Evolutionary conservation across 1,139 yeast species (phyloP).

Genomic region (Diutina sp.): DNA sequence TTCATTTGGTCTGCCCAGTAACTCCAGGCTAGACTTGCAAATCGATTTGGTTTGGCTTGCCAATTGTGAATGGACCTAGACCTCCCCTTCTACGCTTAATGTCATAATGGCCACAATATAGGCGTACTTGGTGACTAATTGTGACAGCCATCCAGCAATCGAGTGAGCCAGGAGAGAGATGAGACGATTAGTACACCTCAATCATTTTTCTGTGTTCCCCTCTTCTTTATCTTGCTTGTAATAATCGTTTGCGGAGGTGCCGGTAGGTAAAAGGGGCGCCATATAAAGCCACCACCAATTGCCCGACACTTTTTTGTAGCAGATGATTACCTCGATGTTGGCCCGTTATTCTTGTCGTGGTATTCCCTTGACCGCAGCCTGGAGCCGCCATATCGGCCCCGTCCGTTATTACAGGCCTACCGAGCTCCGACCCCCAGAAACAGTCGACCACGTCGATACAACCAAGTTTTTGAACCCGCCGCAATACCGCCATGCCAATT

Average conservation of each 20-base stretch:
- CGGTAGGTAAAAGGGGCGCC: neutral
- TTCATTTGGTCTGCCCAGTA: too few relatives aligned
- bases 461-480: constrained; percentile 21
- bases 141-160: neutral
- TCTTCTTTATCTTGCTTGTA: neutral
- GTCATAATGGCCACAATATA: too few relatives aligned
- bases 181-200: neutral
- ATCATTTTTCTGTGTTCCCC: neutral
- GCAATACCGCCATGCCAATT: constrained; percentile 45
- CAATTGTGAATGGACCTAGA: too few relatives aligned
- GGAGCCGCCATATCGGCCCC: neutral
- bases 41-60: too few relatives aligned
- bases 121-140: too few relatives aligned
- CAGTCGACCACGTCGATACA: neutral
- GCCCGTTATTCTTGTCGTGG: neutral
- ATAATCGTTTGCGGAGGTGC: neutral
- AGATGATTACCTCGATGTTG: neutral
- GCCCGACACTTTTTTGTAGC: neutral
- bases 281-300: neutral
- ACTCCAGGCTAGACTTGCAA: too few relatives aligned
- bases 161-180: neutral
- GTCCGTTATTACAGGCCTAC: neutral
- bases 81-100: too few relatives aligned
- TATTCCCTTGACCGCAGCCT: neutral
- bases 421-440: neutral